These are phyloP conservation scores for Mortierella sp. DNA, from an alignment of 371 early-diverging fungal species.

Conservation along the genomic window DNA sequence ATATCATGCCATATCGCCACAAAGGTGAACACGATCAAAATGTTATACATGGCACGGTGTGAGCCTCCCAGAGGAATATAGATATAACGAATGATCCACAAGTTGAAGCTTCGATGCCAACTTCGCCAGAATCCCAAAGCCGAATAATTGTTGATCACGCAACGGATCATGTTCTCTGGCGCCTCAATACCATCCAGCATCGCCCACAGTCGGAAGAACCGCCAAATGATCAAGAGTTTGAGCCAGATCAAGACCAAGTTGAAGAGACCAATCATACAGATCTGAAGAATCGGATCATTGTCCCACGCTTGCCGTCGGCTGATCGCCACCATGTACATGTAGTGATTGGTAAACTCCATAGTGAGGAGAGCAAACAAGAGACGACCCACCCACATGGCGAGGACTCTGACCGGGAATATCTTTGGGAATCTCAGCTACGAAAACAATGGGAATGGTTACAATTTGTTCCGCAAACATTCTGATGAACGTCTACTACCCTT, in stretches of 20 bases:
- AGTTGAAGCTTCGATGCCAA: slow-evolving; percentile 92
- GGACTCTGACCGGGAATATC: slow-evolving; percentile 54
- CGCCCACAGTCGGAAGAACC: slow-evolving; percentile 94
- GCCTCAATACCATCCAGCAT: slow-evolving; percentile 86
- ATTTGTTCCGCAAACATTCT: neutral
- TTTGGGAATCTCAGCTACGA: slow-evolving; percentile 64
- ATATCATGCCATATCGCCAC: slow-evolving; percentile 97
- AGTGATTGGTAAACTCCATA: slow-evolving; percentile 89
- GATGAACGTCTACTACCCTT: slow-evolving; percentile 53
- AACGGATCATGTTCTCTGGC: slow-evolving; percentile 92
- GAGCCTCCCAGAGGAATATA: slow-evolving; percentile 94
- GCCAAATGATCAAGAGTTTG: slow-evolving; percentile 92
- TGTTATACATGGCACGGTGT: slow-evolving; percentile 70
- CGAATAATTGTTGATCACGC: slow-evolving; percentile 94
- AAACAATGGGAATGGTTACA: neutral
- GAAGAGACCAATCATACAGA: slow-evolving; percentile 84
- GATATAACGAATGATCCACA: slow-evolving; percentile 90
- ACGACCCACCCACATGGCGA: slow-evolving; percentile 60
- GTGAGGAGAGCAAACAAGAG: slow-evolving; percentile 64
- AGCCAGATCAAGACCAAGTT: slow-evolving; percentile 92
- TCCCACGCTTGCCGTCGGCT: slow-evolving; percentile 84
- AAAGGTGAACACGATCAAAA: slow-evolving; percentile 90
- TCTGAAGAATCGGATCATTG: slow-evolving; percentile 74
- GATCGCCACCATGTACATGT: slow-evolving; percentile 87
- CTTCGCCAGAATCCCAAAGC: slow-evolving; percentile 90